Percentiles rank a stretch among this genome's conserved stretches.
Conservation (phyloP, 495 filamentous ascomycete genomes). For the Neurospora intermedia region DNA sequence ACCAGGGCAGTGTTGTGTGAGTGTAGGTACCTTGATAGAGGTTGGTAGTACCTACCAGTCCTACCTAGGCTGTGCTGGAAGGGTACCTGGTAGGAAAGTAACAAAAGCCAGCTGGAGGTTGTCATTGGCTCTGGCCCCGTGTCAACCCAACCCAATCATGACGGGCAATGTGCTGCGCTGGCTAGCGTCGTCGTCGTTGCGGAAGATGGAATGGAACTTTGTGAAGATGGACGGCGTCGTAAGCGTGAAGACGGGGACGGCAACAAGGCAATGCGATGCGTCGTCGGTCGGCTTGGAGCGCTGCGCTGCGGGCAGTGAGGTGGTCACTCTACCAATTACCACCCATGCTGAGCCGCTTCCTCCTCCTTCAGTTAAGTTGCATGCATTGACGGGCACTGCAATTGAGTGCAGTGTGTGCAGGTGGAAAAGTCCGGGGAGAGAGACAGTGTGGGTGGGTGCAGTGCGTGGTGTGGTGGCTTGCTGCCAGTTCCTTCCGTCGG, state of each 20-base stretch:
- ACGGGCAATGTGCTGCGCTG: slow-evolving; percentile 12
- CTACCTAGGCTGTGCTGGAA: background rate
- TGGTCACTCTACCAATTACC: background rate
- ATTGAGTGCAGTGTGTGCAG: background rate
- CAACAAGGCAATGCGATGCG: background rate
- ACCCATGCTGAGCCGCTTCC: background rate
- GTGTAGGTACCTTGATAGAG: too few relatives aligned
- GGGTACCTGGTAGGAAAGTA: background rate
- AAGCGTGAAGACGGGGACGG: background rate
- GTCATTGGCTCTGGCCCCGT: background rate
- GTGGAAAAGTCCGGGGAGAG: background rate
- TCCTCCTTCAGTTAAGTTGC: background rate
- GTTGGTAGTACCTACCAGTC: too few relatives aligned
- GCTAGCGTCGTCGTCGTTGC: slow-evolving; percentile 10
- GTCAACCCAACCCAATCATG: background rate
- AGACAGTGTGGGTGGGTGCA: background rate
- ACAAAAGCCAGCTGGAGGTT: background rate
- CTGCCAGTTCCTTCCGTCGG: background rate
- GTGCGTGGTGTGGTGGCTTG: background rate
- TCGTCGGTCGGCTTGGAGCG: background rate
- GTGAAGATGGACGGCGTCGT: background rate
- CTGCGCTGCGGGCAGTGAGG: background rate
- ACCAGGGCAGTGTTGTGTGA: too few relatives aligned
- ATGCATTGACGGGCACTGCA: background rate
- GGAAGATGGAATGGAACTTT: background rate